phyloP scores from a whole-genome alignment of 1,284 basidiomycete species.

The Ganoderma boninense region DNA sequence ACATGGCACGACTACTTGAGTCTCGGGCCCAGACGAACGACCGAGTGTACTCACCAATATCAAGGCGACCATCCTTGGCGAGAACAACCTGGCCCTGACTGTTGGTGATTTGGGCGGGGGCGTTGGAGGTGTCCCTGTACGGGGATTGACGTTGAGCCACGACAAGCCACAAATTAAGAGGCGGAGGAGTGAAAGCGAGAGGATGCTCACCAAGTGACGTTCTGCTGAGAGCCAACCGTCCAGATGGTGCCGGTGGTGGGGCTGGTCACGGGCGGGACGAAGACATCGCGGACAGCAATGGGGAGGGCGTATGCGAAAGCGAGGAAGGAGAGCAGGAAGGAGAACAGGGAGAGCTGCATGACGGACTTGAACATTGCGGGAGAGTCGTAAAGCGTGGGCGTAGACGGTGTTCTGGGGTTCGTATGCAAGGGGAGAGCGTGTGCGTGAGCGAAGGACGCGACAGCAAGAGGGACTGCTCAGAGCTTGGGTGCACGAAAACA shows the following conservation, averaged over 20 bases:
- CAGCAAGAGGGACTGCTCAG: constrained; percentile 15
- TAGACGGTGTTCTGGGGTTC: not conserved
- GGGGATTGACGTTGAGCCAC: constrained; percentile 5
- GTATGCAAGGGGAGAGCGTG: not conserved
- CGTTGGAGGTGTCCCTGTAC: constrained; percentile 48
- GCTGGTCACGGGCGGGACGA: constrained; percentile 50
- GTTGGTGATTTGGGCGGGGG: constrained; percentile 58
- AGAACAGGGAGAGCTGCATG: constrained; percentile 35
- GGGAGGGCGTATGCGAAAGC: constrained; percentile 42
- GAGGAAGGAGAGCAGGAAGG: constrained; percentile 37
- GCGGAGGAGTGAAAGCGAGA: not conserved
- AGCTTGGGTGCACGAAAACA: constrained; percentile 21
- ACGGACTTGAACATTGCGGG: constrained; percentile 36
- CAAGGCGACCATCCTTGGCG: constrained; percentile 44
- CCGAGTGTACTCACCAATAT: constrained; percentile 38
- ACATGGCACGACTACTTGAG: not conserved
- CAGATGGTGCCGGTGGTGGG: constrained; percentile 51
- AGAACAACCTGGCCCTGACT: constrained; percentile 49
- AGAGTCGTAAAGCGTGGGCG: constrained; percentile 7
- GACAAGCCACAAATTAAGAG: not conserved
- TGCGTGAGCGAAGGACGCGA: constrained; percentile 8
- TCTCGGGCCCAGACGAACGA: not conserved
- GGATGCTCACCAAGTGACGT: constrained; percentile 54
- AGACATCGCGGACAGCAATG: constrained; percentile 52
- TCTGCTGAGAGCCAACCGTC: constrained; percentile 49